These are phyloP conservation scores for Blastocystis sp. DNA, from an alignment of 352 stramenopile genomes.

Conservation along the genomic window DNA sequence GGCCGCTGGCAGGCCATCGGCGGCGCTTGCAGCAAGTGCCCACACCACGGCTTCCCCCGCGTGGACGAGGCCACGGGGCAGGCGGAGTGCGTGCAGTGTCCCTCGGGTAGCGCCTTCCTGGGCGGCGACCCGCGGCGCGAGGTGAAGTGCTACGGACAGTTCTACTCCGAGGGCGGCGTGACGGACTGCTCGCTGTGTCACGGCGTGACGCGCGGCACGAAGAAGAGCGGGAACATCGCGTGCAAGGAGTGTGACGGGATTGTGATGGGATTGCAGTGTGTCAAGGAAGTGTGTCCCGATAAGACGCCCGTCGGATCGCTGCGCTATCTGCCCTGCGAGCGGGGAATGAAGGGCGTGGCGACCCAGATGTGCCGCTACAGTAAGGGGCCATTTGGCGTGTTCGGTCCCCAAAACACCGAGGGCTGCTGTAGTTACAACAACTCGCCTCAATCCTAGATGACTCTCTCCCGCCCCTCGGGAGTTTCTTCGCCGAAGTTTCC, in stretches of 20 bases:
- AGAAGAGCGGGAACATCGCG: conserved; percentile 46
- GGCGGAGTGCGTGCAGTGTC: background rate
- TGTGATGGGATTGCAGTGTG: conserved; percentile 32
- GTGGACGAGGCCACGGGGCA: background rate
- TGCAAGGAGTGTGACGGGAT: conserved; percentile 19
- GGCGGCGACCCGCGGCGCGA: conserved; percentile 6
- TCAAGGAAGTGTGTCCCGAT: conserved; percentile 6
- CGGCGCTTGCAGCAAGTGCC: conserved; percentile 10
- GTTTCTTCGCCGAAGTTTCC: background rate
- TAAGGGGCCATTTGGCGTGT: conserved; percentile 26
- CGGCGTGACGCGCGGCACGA: conserved; percentile 37
- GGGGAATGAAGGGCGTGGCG: background rate
- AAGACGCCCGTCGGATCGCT: background rate
- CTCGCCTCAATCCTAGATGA: conserved; percentile 3
- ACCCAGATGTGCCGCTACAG: conserved; percentile 38
- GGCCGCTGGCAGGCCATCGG: conserved; percentile 7
- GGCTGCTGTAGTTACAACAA: conserved; percentile 28
- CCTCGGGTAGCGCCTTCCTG: conserved; percentile 41
- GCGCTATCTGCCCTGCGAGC: background rate
- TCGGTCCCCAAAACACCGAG: conserved; percentile 11
- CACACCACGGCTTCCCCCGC: background rate
- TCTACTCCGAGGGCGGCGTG: conserved; percentile 44
- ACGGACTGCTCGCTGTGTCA: conserved; percentile 25
- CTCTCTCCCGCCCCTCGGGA: background rate
- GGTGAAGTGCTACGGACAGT: conserved; percentile 55